Evolutionary conservation across 345 rosid genomes (phyloP), one percentile per base, ranked within the genome.

Genomic region (Abelmoschus esculentus): DNA sequence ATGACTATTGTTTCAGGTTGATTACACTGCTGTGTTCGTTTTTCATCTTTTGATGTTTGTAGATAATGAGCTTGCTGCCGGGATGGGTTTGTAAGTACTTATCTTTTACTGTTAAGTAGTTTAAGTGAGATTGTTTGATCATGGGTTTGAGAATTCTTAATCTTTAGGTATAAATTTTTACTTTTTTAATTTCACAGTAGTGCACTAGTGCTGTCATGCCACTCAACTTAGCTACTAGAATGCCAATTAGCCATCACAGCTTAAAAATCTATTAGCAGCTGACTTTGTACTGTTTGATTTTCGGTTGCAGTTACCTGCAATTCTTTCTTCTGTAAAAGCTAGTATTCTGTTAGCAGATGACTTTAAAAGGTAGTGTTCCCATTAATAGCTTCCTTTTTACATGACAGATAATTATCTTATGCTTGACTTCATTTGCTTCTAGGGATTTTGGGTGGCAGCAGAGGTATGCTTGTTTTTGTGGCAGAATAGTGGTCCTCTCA

Each of bases 361-460:
- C 42, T 34, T 34, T 40, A n/a, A 22, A 19, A 7, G 32, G 14
- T 58, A 29, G 40, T 7, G 31, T 32, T 22, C 66, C 38, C 17
- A 17, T n/a, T 29, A 7, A 3, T 54, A 34, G 66, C 49, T 56
- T 11, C 66, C 38, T 61, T 44, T 56, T 68, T 42, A 38, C 71
- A n/a, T 55, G 38, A 34, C 42, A n/a, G 60, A 17, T 19, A 31
- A 55, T 62, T 57, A 15, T 26, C 46, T 67, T 72, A 69, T 31
- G 59, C 60, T 74, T 38, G 5, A 17, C 58, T 29, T 66, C 59
- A 52, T 61, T 58, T 75, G 58, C 22, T 74, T 32, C 19, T 71
- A 95, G 98, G 91, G 99, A 95, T 82, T 86, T 90, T 77, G 99
- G 99, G 70, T 80, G 92, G 86, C 99, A 95, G 84, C 99, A 95